These are phyloP conservation scores for Platismatia glauca DNA, from an alignment of 495 filamentous ascomycete species.

Conservation along the genomic window DNA sequence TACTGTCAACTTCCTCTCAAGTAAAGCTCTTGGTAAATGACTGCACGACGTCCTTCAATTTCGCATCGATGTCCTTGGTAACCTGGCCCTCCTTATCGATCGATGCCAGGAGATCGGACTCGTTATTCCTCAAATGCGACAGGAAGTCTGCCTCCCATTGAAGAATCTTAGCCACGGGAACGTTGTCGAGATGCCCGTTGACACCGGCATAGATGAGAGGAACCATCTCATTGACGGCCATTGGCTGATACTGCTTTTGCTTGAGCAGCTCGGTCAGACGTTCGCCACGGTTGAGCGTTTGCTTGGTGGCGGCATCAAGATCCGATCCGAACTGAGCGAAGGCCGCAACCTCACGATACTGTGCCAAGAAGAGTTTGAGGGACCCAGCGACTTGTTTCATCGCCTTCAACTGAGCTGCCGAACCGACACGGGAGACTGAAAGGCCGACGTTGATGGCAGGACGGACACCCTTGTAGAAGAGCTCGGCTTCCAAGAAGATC, in stretches of 20 bases:
- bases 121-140: slow-evolving; percentile 78
- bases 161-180: slow-evolving; percentile 81
- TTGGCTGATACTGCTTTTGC: slow-evolving; percentile 99
- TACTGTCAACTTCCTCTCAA: slow-evolving; percentile 18
- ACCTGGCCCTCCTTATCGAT: slow-evolving; percentile 95
- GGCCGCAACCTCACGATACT: slow-evolving; percentile 99
- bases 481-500: slow-evolving; percentile 98
- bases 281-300: slow-evolving; percentile 97
- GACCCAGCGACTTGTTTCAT: slow-evolving; percentile 99
- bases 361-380: slow-evolving; percentile 99
- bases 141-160: slow-evolving; percentile 92
- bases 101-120: slow-evolving; percentile 70
- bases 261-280: slow-evolving; percentile 98
- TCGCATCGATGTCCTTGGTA: slow-evolving; percentile 87
- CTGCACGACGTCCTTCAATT: slow-evolving; percentile 68
- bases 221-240: slow-evolving; percentile 99
- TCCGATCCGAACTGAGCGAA: slow-evolving; percentile 99
- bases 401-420: slow-evolving; percentile 98
- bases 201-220: slow-evolving; percentile 99
- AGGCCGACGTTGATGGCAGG: slow-evolving; percentile 99
- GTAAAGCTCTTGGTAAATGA: slow-evolving; percentile 92
- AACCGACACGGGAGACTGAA: slow-evolving; percentile 98
- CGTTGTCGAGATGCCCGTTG: slow-evolving; percentile 82
- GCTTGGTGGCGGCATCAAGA: slow-evolving; percentile 97
- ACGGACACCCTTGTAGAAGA: slow-evolving; percentile 99